These are phyloP conservation scores for Cucurbitaria berberidis DNA, from an alignment of 2,329 filamentous ascomycete species.

Conservation along the genomic window DNA sequence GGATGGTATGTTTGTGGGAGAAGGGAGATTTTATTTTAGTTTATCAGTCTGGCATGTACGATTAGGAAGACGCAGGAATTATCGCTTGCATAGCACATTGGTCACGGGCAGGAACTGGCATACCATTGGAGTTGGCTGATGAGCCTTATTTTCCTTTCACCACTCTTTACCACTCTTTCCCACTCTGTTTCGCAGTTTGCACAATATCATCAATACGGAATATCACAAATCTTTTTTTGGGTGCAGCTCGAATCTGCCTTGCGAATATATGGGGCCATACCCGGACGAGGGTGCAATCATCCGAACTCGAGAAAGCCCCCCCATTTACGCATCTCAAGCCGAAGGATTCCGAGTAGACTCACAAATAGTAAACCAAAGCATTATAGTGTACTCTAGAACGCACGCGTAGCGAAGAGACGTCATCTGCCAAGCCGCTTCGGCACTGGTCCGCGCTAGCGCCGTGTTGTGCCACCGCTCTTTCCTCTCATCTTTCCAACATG, in stretches of 20 bases:
- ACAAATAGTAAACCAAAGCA: conserved; percentile 7
- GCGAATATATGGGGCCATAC: conserved; percentile 8
- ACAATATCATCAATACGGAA: conserved; percentile 5
- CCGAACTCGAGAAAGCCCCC: neutral
- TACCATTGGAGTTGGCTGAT: conserved; percentile 15
- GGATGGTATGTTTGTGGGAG: conserved; percentile 20
- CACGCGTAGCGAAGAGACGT: conserved; percentile 18
- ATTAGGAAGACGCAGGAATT: conserved; percentile 26
- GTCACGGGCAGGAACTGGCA: conserved; percentile 23
- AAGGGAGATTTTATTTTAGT: neutral
- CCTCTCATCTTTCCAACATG: conserved; percentile 8
- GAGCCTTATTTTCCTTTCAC: neutral
- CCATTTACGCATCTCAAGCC: neutral
- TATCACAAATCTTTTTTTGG: conserved; percentile 16
- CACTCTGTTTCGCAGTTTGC: neutral
- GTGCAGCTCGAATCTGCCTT: conserved; percentile 23
- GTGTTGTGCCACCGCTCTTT: conserved; percentile 37
- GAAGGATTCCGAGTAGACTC: conserved; percentile 1
- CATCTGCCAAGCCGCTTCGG: conserved; percentile 20
- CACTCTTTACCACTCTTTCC: neutral
- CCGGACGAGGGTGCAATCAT: conserved; percentile 1
- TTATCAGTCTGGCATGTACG: conserved; percentile 23
- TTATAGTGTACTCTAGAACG: conserved; percentile 7
- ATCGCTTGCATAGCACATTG: conserved; percentile 19
- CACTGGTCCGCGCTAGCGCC: conserved; percentile 11